Percentiles rank a stretch among this genome's conserved stretches.
phyloP scores from a whole-genome alignment of 495 filamentous ascomycete genomes.

The Melanomma pulvis-pyrius region DNA sequence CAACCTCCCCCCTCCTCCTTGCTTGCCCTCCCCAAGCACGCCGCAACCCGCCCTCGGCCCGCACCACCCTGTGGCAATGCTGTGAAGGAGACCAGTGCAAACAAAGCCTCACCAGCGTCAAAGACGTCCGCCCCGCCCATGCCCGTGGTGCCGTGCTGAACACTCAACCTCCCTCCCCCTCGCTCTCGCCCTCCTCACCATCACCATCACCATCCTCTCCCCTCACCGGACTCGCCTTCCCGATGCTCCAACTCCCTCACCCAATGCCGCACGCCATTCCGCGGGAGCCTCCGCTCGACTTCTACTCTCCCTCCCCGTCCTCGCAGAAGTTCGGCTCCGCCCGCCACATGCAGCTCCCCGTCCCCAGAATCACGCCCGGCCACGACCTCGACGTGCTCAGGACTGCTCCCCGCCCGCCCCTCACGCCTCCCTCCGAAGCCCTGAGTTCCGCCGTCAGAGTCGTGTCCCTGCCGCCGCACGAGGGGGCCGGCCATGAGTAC shows the following conservation, averaged over 20 bases:
- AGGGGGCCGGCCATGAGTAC: slow-evolving; percentile 22
- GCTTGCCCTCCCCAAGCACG: slow-evolving; percentile 19
- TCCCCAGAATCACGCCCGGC: slow-evolving; percentile 16
- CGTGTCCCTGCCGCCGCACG: slow-evolving; percentile 23
- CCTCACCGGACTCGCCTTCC: slow-evolving; percentile 6
- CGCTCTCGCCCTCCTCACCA: neutral
- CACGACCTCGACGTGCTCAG: slow-evolving; percentile 7
- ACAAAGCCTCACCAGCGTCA: slow-evolving; percentile 9
- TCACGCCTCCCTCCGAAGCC: slow-evolving; percentile 30
- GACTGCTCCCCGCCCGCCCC: slow-evolving; percentile 14
- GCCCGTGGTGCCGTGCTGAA: neutral
- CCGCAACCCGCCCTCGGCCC: neutral
- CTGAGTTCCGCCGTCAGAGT: slow-evolving; percentile 28
- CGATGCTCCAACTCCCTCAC: slow-evolving; percentile 36
- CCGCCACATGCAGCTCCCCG: slow-evolving; percentile 33
- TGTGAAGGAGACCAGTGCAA: slow-evolving; percentile 24
- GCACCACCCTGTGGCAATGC: slow-evolving; percentile 28
- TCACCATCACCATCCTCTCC: neutral
- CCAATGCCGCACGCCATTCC: slow-evolving; percentile 38
- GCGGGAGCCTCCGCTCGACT: slow-evolving; percentile 35
- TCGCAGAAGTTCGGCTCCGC: slow-evolving; percentile 18
- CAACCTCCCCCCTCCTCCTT: slow-evolving; percentile 25
- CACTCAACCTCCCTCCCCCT: neutral
- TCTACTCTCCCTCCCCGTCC: slow-evolving; percentile 24
- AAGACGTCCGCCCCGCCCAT: slow-evolving; percentile 12